phyloP scores from a whole-genome alignment of 2,329 filamentous ascomycete species.

The Talaromyces sp. region DNA sequence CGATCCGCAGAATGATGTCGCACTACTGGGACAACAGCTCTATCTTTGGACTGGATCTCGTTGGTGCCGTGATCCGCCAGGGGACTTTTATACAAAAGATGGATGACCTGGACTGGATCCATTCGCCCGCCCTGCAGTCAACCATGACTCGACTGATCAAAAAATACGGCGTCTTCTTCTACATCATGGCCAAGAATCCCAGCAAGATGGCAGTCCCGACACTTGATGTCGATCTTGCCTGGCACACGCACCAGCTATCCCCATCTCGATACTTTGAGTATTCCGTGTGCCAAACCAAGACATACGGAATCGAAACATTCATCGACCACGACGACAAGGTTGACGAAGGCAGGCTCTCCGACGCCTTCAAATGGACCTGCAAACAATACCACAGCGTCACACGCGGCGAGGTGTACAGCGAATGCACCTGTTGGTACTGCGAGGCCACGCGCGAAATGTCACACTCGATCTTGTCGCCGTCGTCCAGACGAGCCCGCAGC shows the following conservation, averaged over 20 bases:
- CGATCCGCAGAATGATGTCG: conserved; percentile 38
- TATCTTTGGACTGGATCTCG: conserved; percentile 35
- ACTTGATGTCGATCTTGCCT: conserved; percentile 32
- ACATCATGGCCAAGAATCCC: conserved; percentile 34
- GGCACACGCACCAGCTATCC: conserved; percentile 70
- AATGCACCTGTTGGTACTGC: conserved; percentile 82
- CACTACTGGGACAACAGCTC: conserved; percentile 39
- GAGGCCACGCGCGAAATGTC: conserved; percentile 58
- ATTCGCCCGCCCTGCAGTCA: conserved; percentile 57
- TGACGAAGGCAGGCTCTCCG: conserved; percentile 58
- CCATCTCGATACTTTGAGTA: conserved; percentile 59
- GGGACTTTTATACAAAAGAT: conserved; percentile 53
- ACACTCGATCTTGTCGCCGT: conserved; percentile 44
- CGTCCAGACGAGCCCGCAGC: conserved; percentile 45
- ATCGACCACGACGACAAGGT: conserved; percentile 84
- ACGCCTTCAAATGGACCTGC: conserved; percentile 67
- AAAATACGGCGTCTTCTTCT: conserved; percentile 47
- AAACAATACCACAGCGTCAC: conserved; percentile 63
- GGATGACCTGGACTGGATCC: conserved; percentile 71
- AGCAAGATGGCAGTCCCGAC: conserved; percentile 30
- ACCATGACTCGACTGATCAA: conserved; percentile 61
- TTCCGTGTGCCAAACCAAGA: conserved; percentile 40
- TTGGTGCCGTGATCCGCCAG: conserved; percentile 40
- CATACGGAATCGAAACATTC: conserved; percentile 43
- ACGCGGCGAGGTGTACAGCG: conserved; percentile 61